phyloP scores from a whole-genome alignment of 2,329 filamentous ascomycete species.

The Madurella fahalii region DNA sequence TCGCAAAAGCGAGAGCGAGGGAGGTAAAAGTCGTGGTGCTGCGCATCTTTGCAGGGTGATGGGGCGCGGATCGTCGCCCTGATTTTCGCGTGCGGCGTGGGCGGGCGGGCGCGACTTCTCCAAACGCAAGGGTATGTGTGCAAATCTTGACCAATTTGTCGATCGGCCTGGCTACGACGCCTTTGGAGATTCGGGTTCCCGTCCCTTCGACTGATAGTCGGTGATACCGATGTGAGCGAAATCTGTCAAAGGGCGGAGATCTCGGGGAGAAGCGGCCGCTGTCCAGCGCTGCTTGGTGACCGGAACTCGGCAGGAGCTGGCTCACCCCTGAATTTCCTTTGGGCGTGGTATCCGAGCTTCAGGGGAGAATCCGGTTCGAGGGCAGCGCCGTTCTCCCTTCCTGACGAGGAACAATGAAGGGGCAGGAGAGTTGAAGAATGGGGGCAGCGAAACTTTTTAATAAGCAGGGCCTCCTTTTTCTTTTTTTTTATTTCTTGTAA shows the following conservation, averaged over 20 bases:
- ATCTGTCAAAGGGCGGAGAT: too few species aligned
- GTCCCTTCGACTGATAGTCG: conserved; percentile 1
- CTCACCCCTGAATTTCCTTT: too few species aligned
- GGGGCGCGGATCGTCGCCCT: neutral
- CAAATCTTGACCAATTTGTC: neutral
- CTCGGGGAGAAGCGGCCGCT: too few species aligned
- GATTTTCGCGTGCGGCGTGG: neutral
- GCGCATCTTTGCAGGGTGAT: conserved; percentile 11
- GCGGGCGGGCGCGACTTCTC: neutral
- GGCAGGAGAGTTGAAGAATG: neutral
- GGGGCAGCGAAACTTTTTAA: conserved; percentile 1
- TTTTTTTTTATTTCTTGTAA: neutral
- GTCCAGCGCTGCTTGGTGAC: too few species aligned
- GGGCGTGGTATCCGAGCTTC: too few species aligned
- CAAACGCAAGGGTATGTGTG: neutral
- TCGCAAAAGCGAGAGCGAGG: conserved; percentile 35
- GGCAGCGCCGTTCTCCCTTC: too few species aligned
- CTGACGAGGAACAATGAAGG: neutral
- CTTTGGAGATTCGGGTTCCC: neutral
- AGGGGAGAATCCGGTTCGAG: too few species aligned
- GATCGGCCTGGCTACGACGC: neutral
- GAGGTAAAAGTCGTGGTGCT: conserved; percentile 25
- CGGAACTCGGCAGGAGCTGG: too few species aligned
- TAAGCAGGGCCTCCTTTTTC: conserved; percentile 11
- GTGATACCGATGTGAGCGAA: neutral